Evolutionary conservation across 441 rosid species (phyloP).

Genomic region (Populus hybrid): DNA sequence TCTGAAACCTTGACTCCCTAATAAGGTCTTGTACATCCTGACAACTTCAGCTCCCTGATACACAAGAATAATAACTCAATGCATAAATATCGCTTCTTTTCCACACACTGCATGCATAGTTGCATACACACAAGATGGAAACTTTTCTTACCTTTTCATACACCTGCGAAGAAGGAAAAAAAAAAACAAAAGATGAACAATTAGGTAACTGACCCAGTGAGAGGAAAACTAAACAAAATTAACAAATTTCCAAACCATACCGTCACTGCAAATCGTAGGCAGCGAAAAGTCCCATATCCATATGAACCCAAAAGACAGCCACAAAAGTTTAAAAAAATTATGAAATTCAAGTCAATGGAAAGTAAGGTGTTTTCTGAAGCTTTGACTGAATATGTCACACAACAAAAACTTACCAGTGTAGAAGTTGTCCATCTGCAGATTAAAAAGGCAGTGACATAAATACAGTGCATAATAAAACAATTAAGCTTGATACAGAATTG

Average conservation of each 20-base stretch:
- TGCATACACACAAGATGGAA: conserved; percentile 13
- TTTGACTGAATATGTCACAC: conserved; percentile 1
- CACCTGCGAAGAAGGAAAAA: conserved; percentile 55
- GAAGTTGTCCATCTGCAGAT: conserved; percentile 93
- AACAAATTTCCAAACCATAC: conserved; percentile 39
- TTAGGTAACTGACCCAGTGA: conserved; percentile 15
- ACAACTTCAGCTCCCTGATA: conserved; percentile 99
- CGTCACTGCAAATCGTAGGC: conserved; percentile 60
- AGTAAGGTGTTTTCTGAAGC: not conserved
- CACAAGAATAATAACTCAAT: conserved; percentile 16
- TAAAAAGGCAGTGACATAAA: conserved; percentile 21
- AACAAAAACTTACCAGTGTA: conserved; percentile 77
- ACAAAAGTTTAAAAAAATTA: conserved; percentile 18
- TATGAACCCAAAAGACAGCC: conserved; percentile 24
- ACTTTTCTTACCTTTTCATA: conserved; percentile 79
- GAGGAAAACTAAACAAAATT: not conserved
- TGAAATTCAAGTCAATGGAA: conserved; percentile 3
- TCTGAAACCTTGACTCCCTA: conserved; percentile 89
- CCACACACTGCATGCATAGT: not conserved
- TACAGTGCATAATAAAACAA: not conserved
- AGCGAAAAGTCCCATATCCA: conserved; percentile 23
- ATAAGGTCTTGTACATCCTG: conserved; percentile 97
- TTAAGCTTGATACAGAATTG: too few relatives aligned
- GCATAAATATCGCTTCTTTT: conserved; percentile 5
- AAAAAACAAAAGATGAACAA: conserved; percentile 18